Conservation (phyloP, 192 early-diverging fungal genomes). For the Funneliformis geosporum region DNA sequence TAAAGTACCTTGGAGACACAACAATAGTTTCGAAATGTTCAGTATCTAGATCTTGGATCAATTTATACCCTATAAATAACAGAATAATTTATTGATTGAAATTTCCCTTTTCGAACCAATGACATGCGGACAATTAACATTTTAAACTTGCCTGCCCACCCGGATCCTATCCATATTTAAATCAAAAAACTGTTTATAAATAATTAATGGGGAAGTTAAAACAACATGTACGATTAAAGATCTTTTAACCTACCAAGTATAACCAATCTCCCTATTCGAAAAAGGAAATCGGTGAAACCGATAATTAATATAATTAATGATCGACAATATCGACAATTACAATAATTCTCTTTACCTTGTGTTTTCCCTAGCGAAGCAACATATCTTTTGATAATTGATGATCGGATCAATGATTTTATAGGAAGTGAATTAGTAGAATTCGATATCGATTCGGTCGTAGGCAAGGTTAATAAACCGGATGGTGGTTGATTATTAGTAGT, state of each 20-base stretch:
- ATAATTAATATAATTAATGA: background rate
- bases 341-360: slow-evolving; percentile 37
- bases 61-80: slow-evolving; percentile 59
- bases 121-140: background rate
- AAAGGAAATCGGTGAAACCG: background rate
- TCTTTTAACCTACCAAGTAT: slow-evolving; percentile 36
- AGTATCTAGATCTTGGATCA: slow-evolving; percentile 71
- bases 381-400: background rate
- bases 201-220: background rate
- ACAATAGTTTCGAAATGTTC: slow-evolving; percentile 70
- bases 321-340: background rate
- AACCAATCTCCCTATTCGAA: slow-evolving; percentile 37
- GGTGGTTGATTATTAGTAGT: background rate
- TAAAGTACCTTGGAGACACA: slow-evolving; percentile 68
- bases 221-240: background rate
- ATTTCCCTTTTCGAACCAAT: slow-evolving; percentile 40
- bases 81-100: background rate
- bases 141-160: slow-evolving; percentile 52
- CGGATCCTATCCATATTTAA: slow-evolving; percentile 62
- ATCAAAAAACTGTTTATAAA: background rate
- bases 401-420: background rate
- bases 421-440: too few species aligned
- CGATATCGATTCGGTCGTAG: background rate
- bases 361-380: slow-evolving; percentile 45
- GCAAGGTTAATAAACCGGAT: background rate